Evolutionary conservation across 2,329 filamentous ascomycete genomes (phyloP).

Genomic region (Ophiobolus disseminans): DNA sequence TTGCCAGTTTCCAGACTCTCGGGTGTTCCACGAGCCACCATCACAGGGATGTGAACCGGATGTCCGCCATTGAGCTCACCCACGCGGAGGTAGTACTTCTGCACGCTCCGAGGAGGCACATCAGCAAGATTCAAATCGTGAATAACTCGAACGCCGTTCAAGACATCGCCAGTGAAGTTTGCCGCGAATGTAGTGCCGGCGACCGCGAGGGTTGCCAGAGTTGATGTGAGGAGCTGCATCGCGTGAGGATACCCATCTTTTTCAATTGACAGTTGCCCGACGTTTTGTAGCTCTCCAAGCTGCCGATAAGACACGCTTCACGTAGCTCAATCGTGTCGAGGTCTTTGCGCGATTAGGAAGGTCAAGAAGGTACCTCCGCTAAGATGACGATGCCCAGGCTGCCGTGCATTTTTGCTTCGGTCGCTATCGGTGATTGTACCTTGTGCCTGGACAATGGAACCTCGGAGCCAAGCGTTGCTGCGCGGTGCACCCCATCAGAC

Average conservation of each 20-base stretch:
- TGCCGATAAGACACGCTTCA: constrained; percentile 22
- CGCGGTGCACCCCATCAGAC: neutral
- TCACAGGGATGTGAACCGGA: constrained; percentile 47
- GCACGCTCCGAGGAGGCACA: constrained; percentile 45
- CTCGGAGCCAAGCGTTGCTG: neutral
- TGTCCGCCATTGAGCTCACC: constrained; percentile 50
- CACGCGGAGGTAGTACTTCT: constrained; percentile 48
- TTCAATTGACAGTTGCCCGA: neutral
- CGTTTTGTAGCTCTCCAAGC: neutral
- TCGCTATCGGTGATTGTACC: neutral
- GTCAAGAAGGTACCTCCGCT: constrained; percentile 22
- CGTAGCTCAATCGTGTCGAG: constrained; percentile 9
- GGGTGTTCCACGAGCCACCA: constrained; percentile 48
- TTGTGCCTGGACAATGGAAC: neutral
- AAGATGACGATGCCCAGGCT: constrained; percentile 40
- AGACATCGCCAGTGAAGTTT: constrained; percentile 42
- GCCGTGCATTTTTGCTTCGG: constrained; percentile 8
- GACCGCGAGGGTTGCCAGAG: constrained; percentile 24
- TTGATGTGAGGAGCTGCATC: constrained; percentile 35
- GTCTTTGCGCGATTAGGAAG: constrained; percentile 40
- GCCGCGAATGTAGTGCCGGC: constrained; percentile 25
- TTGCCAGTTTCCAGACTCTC: constrained; percentile 46
- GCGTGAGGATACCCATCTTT: constrained; percentile 5
- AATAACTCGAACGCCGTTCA: constrained; percentile 43
- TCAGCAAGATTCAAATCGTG: constrained; percentile 45